Percentiles rank a stretch among this genome's conserved stretches.
These are phyloP conservation scores for Radiomyces spectabilis DNA, from an alignment of 192 early-diverging fungal genomes.

Conservation along the genomic window DNA sequence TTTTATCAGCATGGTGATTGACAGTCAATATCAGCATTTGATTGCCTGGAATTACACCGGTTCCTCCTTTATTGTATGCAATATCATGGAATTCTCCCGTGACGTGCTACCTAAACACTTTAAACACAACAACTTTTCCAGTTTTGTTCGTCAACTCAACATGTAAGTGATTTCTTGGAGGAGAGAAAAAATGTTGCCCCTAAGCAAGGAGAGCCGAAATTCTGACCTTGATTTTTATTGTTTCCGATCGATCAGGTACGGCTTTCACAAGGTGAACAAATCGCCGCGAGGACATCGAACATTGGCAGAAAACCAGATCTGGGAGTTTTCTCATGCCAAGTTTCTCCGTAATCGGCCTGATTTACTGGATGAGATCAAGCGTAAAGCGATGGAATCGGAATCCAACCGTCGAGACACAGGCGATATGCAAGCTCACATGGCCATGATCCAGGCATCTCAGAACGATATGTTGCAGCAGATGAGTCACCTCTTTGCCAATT, in stretches of 20 bases:
- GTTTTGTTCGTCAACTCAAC: conserved; percentile 84
- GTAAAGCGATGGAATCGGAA: conserved; percentile 85
- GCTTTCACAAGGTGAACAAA: conserved; percentile 91
- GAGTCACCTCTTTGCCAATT: conserved; percentile 65
- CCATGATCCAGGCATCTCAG: conserved; percentile 73
- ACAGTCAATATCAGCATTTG: conserved; percentile 78
- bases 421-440: conserved; percentile 68
- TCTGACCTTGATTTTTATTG: neutral
- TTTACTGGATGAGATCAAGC: conserved; percentile 83
- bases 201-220: too few relatives aligned
- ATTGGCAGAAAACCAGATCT: conserved; percentile 82
- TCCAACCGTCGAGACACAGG: conserved; percentile 63
- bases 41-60: conserved; percentile 87
- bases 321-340: conserved; percentile 84
- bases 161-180: conserved; percentile 67
- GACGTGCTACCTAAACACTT: conserved; percentile 89
- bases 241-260: conserved; percentile 42
- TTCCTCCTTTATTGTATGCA: conserved; percentile 84
- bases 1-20: conserved; percentile 68
- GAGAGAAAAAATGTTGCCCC: too few relatives aligned
- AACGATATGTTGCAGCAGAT: conserved; percentile 68
- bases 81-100: conserved; percentile 80
- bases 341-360: conserved; percentile 69
- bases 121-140: conserved; percentile 88
- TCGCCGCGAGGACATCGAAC: conserved; percentile 79